phyloP scores from a whole-genome alignment of 345 rosid species.

The Eucalyptus lansdowneana region DNA sequence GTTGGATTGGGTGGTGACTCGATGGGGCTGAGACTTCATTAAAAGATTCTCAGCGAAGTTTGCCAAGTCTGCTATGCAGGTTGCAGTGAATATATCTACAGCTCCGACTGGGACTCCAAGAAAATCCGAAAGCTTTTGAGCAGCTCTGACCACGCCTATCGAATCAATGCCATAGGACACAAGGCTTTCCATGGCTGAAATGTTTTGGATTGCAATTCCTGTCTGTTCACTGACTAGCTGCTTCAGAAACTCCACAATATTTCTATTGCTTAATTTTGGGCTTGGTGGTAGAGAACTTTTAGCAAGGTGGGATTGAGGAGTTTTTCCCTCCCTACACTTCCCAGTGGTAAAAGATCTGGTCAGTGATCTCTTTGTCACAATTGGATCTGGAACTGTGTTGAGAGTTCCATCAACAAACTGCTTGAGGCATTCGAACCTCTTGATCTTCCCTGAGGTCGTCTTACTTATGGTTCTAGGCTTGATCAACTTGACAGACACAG shows the following conservation, averaged over 20 bases:
- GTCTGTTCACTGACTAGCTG: slow-evolving; percentile 40
- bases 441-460: slow-evolving; percentile 65
- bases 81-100: slow-evolving; percentile 57
- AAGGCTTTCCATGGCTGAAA: slow-evolving; percentile 37
- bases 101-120: slow-evolving; percentile 61
- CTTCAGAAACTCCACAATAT: slow-evolving; percentile 36
- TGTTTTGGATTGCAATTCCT: slow-evolving; percentile 19
- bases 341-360: slow-evolving; percentile 31
- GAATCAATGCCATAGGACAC: slow-evolving; percentile 62
- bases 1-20: slow-evolving; percentile 1
- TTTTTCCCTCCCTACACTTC: slow-evolving; percentile 25
- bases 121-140: slow-evolving; percentile 56
- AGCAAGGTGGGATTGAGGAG: slow-evolving; percentile 18
- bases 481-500: slow-evolving; percentile 40
- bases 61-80: slow-evolving; percentile 54
- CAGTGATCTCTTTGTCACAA: slow-evolving; percentile 11
- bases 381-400: slow-evolving; percentile 20
- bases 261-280: slow-evolving; percentile 16
- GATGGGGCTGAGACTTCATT: slow-evolving; percentile 33
- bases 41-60: slow-evolving; percentile 42
- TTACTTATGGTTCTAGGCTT: slow-evolving; percentile 51
- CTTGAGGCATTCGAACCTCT: slow-evolving; percentile 63
- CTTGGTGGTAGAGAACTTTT: slow-evolving; percentile 5
- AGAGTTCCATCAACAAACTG: slow-evolving; percentile 44
- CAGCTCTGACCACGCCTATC: slow-evolving; percentile 58